A percentile compares a stretch with the other conserved stretches of the same genome.
phyloP scores from a whole-genome alignment of 2,329 filamentous ascomycete genomes.

The Cryphonectria radicalis region DNA sequence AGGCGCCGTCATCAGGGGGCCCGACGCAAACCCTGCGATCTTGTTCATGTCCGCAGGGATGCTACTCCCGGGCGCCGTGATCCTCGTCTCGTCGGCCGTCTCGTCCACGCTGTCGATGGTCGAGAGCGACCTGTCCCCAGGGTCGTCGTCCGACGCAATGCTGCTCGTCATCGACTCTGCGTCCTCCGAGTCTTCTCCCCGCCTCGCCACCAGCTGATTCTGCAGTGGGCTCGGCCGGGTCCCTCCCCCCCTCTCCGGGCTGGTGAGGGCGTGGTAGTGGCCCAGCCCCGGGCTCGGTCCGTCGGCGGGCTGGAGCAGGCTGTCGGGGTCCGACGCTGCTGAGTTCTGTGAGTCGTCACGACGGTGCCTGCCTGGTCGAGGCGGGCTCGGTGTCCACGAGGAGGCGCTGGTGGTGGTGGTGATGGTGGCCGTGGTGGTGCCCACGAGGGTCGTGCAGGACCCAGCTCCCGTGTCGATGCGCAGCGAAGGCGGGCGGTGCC shows the following conservation, averaged over 20 bases:
- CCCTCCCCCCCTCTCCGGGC: constrained; percentile 44
- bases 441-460: constrained; percentile 19
- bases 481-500: constrained; percentile 36
- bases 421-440: neutral
- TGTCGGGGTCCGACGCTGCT: constrained; percentile 45
- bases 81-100: constrained; percentile 38
- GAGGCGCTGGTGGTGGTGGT: neutral
- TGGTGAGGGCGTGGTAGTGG: constrained; percentile 43
- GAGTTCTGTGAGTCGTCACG: constrained; percentile 42
- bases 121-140: constrained; percentile 46
- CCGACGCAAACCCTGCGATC: constrained; percentile 5
- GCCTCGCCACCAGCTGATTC: neutral
- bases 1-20: neutral
- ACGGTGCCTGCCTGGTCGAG: constrained; percentile 34
- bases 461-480: constrained; percentile 6
- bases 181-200: constrained; percentile 19
- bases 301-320: constrained; percentile 43
- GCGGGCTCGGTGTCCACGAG: constrained; percentile 37
- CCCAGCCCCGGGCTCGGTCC: constrained; percentile 42
- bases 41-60: constrained; percentile 23
- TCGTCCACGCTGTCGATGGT: constrained; percentile 62
- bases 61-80: constrained; percentile 18
- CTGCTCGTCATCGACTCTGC: constrained; percentile 46
- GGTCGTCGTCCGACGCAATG: constrained; percentile 45
- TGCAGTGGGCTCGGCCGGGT: constrained; percentile 28